Conservation (phyloP, 1,139 yeast genomes). For the Kurtzmaniella quercitrusa region DNA sequence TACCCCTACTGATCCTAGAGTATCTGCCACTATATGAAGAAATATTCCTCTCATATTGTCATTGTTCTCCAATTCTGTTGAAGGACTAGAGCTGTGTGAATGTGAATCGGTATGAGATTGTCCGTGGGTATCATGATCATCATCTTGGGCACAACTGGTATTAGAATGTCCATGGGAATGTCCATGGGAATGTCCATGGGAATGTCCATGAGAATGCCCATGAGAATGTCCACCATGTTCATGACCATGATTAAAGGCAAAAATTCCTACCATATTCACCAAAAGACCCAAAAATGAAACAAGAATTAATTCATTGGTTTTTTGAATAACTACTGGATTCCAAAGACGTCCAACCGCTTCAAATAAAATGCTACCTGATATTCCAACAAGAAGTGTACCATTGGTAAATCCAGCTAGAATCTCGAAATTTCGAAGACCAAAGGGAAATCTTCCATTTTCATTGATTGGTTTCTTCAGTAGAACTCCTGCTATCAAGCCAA, state of each 20-base stretch:
- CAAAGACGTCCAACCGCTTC: slow-evolving; percentile 82
- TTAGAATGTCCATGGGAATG: slow-evolving; percentile 19
- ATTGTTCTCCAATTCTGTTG: slow-evolving; percentile 37
- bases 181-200: slow-evolving; percentile 20
- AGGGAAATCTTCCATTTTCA: slow-evolving; percentile 73
- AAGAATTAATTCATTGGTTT: slow-evolving; percentile 78
- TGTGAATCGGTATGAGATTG: slow-evolving; percentile 16
- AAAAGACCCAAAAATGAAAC: slow-evolving; percentile 81
- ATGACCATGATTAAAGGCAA: slow-evolving; percentile 88
- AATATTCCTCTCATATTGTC: slow-evolving; percentile 96
- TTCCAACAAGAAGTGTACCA: slow-evolving; percentile 82
- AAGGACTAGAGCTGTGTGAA: slow-evolving; percentile 1
- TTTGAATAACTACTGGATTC: slow-evolving; percentile 71
- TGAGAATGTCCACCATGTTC: slow-evolving; percentile 26
- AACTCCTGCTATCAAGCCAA: slow-evolving; percentile 85
- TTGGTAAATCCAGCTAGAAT: slow-evolving; percentile 94
- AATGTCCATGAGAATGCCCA: slow-evolving; percentile 33
- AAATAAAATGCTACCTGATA: slow-evolving; percentile 80
- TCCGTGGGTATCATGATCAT: slow-evolving; percentile 8
- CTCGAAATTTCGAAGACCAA: slow-evolving; percentile 81
- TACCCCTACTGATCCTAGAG: slow-evolving; percentile 95
- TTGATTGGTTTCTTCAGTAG: slow-evolving; percentile 41
- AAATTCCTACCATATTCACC: slow-evolving; percentile 88
- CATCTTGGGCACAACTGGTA: slow-evolving; percentile 27
- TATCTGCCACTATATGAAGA: slow-evolving; percentile 89